These are phyloP conservation scores for Neonectria magnoliae DNA, from an alignment of 2,329 filamentous ascomycete species.

Conservation along the genomic window DNA sequence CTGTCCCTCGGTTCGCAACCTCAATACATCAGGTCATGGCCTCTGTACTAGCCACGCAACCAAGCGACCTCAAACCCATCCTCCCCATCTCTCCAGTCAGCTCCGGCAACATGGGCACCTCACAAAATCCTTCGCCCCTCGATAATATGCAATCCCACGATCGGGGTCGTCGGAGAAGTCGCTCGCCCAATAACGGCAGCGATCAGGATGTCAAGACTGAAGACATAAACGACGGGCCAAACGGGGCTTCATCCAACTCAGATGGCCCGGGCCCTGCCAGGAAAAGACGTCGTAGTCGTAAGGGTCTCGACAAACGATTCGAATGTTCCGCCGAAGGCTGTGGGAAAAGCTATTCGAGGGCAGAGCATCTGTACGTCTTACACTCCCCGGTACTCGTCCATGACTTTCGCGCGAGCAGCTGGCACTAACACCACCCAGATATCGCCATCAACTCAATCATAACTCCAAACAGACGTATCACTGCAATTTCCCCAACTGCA, in stretches of 20 bases:
- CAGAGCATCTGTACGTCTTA: constrained; percentile 83
- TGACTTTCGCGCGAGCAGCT: neutral
- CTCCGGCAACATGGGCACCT: constrained; percentile 54
- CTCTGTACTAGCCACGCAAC: constrained; percentile 38
- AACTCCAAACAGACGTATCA: constrained; percentile 94
- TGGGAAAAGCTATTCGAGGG: constrained; percentile 94
- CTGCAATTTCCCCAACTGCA: constrained; percentile 92
- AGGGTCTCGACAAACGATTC: constrained; percentile 83
- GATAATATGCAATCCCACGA: constrained; percentile 49
- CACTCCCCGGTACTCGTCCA: constrained; percentile 38
- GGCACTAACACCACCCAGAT: constrained; percentile 52
- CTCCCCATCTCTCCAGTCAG: constrained; percentile 52
- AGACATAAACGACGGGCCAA: constrained; percentile 43
- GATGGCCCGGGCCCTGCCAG: constrained; percentile 68
- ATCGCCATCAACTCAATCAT: constrained; percentile 96
- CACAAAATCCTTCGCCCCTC: constrained; percentile 49
- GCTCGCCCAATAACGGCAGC: constrained; percentile 54
- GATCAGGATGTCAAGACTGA: constrained; percentile 53
- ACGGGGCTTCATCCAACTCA: constrained; percentile 62
- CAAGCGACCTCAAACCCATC: constrained; percentile 45
- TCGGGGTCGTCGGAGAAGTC: constrained; percentile 54
- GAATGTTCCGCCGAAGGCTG: constrained; percentile 88
- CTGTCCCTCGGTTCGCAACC: constrained; percentile 13
- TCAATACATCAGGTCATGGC: constrained; percentile 39
- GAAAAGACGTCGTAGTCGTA: constrained; percentile 77